A percentile compares a stretch with the other conserved stretches of the same genome.
These are phyloP conservation scores for Grifola frondosa DNA, from an alignment of 1,284 basidiomycete genomes.

Conservation along the genomic window DNA sequence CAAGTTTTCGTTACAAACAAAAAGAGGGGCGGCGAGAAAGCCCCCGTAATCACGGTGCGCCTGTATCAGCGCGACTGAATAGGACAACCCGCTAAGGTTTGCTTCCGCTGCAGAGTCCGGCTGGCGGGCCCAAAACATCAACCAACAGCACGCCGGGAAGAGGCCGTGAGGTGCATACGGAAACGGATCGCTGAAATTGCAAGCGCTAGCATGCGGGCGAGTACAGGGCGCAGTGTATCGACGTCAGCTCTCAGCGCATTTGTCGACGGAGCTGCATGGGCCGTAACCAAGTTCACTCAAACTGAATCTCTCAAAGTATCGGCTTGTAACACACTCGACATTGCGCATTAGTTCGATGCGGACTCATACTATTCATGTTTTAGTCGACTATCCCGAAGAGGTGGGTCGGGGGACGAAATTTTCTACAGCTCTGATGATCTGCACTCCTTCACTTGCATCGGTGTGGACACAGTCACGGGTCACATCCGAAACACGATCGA, in stretches of 20 bases:
- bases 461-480: constrained; percentile 22
- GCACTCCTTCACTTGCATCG: constrained; percentile 1
- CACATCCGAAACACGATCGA: constrained; percentile 31
- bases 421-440: neutral
- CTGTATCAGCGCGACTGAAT: constrained; percentile 23
- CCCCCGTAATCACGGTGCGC: constrained; percentile 24
- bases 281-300: too few species aligned
- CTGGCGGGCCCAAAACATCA: constrained; percentile 21
- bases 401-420: constrained; percentile 4
- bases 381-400: too few species aligned
- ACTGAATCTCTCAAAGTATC: too few species aligned
- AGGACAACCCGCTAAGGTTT: constrained; percentile 34
- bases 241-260: too few species aligned
- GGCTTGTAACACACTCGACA: too few species aligned
- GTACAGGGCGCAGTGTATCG: too few species aligned
- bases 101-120: constrained; percentile 33
- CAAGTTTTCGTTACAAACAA: constrained; percentile 19
- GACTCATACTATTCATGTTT: too few species aligned
- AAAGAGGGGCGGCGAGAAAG: constrained; percentile 22
- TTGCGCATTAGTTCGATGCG: too few species aligned
- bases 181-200: too few species aligned
- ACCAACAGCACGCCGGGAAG: constrained; percentile 15
- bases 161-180: constrained; percentile 7
- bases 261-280: too few species aligned
- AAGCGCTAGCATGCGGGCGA: too few species aligned